These are phyloP conservation scores for Naganishia liquefaciens DNA, from an alignment of 1,284 basidiomycete genomes.

Conservation along the genomic window DNA sequence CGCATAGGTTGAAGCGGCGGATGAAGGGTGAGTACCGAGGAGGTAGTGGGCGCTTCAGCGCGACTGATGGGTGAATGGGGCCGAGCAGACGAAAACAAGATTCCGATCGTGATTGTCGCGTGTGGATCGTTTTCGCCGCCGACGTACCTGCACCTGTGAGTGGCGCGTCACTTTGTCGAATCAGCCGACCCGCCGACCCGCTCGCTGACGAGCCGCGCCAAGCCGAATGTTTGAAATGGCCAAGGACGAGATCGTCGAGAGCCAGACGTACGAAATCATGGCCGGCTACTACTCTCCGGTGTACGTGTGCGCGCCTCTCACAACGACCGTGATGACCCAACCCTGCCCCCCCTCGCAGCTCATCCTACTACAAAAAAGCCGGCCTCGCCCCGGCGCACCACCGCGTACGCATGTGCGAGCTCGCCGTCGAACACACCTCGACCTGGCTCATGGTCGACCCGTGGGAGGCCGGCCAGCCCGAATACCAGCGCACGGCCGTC, in stretches of 20 bases:
- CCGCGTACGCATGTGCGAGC: slow-evolving; percentile 82
- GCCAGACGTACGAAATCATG: slow-evolving; percentile 88
- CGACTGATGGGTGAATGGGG: slow-evolving; percentile 10
- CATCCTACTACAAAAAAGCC: slow-evolving; percentile 88
- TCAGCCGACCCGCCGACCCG: not conserved
- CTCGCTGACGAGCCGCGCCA: slow-evolving; percentile 56
- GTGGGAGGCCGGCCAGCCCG: slow-evolving; percentile 90
- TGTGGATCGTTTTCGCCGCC: slow-evolving; percentile 62
- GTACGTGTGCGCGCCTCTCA: slow-evolving; percentile 36
- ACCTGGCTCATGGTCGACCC: slow-evolving; percentile 81
- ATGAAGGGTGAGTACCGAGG: slow-evolving; percentile 52
- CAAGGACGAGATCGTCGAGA: slow-evolving; percentile 88
- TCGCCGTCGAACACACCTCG: slow-evolving; percentile 70
- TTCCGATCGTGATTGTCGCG: slow-evolving; percentile 57
- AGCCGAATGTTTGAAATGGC: slow-evolving; percentile 99
- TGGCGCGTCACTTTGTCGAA: not conserved
- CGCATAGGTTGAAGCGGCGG: slow-evolving; percentile 50
- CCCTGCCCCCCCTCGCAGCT: slow-evolving; percentile 45
- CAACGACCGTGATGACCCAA: not conserved
- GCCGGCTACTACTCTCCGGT: slow-evolving; percentile 94
- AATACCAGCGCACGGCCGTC: slow-evolving; percentile 90
- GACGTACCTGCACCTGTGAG: slow-evolving; percentile 59
- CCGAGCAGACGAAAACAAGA: slow-evolving; percentile 54
- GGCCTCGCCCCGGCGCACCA: slow-evolving; percentile 77
- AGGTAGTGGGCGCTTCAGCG: no score